Conservation (phyloP, 306 rosid genomes). For the Casuarina equisetifolia region DNA sequence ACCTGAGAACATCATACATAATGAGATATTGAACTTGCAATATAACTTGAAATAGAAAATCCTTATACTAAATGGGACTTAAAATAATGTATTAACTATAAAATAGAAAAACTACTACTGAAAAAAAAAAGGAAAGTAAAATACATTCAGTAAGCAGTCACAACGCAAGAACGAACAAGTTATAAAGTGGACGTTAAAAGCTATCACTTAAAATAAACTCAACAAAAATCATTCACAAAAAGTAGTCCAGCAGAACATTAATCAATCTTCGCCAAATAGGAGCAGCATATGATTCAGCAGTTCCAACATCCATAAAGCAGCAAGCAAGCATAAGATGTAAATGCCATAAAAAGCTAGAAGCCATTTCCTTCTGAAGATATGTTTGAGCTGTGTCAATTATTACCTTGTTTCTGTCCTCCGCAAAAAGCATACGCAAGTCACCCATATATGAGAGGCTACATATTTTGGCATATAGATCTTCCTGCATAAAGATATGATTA, state of each 20-base stretch:
- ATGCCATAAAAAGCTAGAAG: slow-evolving; percentile 11
- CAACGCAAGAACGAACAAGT: background rate
- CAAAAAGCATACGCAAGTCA: slow-evolving; percentile 92
- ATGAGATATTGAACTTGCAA: slow-evolving; percentile 23
- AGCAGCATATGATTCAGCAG: slow-evolving; percentile 18
- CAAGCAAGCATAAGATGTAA: slow-evolving; percentile 11
- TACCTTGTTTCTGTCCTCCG: slow-evolving; percentile 93
- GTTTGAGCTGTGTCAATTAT: slow-evolving; percentile 22
- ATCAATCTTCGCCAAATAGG: background rate
- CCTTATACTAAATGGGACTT: slow-evolving; percentile 10
- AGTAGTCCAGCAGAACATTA: background rate
- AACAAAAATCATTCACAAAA: background rate
- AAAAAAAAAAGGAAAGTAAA: background rate
- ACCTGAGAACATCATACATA: slow-evolving; percentile 48
- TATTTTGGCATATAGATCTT: slow-evolving; percentile 83
- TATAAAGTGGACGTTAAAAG: background rate
- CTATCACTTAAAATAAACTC: background rate
- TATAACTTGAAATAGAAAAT: background rate
- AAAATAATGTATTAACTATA: background rate
- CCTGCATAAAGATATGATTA: slow-evolving; percentile 48
- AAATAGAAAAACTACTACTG: background rate
- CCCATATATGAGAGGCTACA: slow-evolving; percentile 90
- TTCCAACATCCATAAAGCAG: slow-evolving; percentile 10
- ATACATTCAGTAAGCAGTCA: background rate
- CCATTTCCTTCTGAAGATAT: slow-evolving; percentile 16